phyloP scores from a whole-genome alignment of 768 basidiomycete species.

The Leucosporidium scottii region DNA sequence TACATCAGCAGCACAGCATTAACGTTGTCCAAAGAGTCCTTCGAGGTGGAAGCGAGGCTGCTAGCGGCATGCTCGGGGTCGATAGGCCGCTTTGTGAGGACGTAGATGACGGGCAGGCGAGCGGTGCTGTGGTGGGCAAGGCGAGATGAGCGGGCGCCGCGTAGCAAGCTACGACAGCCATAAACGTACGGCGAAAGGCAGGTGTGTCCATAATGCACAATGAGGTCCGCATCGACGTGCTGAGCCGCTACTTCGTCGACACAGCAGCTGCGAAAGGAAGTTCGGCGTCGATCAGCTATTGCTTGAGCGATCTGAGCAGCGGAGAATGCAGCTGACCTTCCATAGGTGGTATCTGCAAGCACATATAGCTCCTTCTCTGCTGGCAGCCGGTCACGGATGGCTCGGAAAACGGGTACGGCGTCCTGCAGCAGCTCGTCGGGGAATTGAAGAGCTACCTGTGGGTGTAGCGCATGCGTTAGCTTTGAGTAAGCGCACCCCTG shows the following conservation, averaged over 20 bases:
- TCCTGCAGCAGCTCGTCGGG: slow-evolving; percentile 85
- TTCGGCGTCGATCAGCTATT: background rate
- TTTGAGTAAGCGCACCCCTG: background rate
- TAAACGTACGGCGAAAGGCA: slow-evolving; percentile 77
- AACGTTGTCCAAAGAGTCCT: slow-evolving; percentile 19
- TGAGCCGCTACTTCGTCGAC: slow-evolving; percentile 93
- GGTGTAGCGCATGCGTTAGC: background rate
- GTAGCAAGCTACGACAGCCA: background rate
- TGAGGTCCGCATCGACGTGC: slow-evolving; percentile 81
- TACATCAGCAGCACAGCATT: slow-evolving; percentile 56
- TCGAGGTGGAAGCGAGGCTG: slow-evolving; percentile 29
- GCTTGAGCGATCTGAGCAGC: background rate
- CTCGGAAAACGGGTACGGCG: slow-evolving; percentile 73
- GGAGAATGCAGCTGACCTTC: slow-evolving; percentile 53
- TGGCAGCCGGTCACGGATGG: slow-evolving; percentile 53
- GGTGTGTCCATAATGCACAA: slow-evolving; percentile 94
- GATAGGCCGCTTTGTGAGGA: slow-evolving; percentile 70
- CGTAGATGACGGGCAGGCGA: slow-evolving; percentile 78
- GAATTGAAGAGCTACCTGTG: slow-evolving; percentile 82
- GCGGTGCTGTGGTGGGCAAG: slow-evolving; percentile 58
- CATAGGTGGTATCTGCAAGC: slow-evolving; percentile 96
- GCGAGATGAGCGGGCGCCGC: background rate
- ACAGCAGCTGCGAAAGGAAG: slow-evolving; percentile 61
- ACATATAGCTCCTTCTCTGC: slow-evolving; percentile 62
- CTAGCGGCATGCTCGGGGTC: slow-evolving; percentile 46